phyloP scores from a whole-genome alignment of 2,329 filamentous ascomycete species.

The Aureobasidium sp. region DNA sequence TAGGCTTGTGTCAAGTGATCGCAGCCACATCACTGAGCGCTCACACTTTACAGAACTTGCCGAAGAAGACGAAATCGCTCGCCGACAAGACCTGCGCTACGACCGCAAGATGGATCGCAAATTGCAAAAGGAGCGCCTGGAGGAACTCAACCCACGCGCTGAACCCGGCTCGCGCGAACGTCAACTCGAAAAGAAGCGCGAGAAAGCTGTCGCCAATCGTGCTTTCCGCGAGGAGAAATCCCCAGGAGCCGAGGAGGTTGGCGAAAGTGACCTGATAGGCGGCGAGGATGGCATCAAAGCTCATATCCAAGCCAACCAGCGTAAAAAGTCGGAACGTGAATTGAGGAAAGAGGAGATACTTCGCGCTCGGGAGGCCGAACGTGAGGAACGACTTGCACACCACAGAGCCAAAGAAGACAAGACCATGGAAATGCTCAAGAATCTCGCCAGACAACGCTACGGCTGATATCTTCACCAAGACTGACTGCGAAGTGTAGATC shows the following conservation, averaged over 20 bases:
- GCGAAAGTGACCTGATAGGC: slow-evolving; percentile 72
- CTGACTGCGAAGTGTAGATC: neutral
- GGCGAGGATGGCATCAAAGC: slow-evolving; percentile 61
- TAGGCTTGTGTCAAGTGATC: slow-evolving; percentile 18
- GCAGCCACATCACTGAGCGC: neutral
- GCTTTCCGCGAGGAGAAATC: slow-evolving; percentile 62
- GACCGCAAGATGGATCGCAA: slow-evolving; percentile 59
- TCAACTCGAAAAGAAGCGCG: slow-evolving; percentile 75
- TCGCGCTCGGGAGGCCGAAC: slow-evolving; percentile 66
- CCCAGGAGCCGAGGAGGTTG: slow-evolving; percentile 57
- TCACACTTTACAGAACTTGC: slow-evolving; percentile 33
- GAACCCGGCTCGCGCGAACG: slow-evolving; percentile 78
- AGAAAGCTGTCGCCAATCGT: slow-evolving; percentile 64
- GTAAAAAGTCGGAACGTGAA: slow-evolving; percentile 78
- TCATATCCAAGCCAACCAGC: slow-evolving; percentile 56
- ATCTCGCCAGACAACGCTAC: slow-evolving; percentile 72
- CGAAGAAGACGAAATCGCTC: slow-evolving; percentile 43
- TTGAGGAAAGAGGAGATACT: slow-evolving; percentile 72
- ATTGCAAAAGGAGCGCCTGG: slow-evolving; percentile 62
- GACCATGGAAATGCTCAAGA: slow-evolving; percentile 74
- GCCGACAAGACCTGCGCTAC: slow-evolving; percentile 48
- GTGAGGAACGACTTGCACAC: slow-evolving; percentile 65
- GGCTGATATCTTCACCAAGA: slow-evolving; percentile 38
- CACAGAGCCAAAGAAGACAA: slow-evolving; percentile 72
- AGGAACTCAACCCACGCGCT: slow-evolving; percentile 76